Base-by-base conservation (phyloP, 169 alveolate genomes). In the Plasmodium coatneyi region DNA sequence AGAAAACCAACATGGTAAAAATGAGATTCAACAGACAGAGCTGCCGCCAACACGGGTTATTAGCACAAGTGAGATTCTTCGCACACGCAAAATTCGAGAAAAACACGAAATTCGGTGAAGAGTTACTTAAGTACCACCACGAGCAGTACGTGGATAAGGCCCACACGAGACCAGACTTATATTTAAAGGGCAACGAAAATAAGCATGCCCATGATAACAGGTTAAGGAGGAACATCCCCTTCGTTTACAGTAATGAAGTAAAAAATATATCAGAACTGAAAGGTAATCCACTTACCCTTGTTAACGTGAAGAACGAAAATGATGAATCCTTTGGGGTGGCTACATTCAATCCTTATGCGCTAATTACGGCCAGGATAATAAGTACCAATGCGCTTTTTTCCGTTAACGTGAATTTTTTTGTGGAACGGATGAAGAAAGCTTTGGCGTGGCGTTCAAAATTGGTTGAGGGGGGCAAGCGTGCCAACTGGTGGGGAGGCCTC, bases 91-190 rank as follows among this genome's bases (percentile, higher is more conserved):
- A 74, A 16, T 86, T 41, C 66, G 72, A 78, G 43, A 87, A 87
- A 87, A 87, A 87, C 72, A 87, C 89, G 78, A 87, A 87, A 87
- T 87, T 87, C 78, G 80, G 71, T 28, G 93, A 87, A 34, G 93
- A 87, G 14, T 71, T 87, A 28, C 80, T 78, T 41, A 87, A 87
- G 80, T 87, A 87, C 71, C 93, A 87, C 49, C n/a, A 87, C 49
- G 89, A 87, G 19, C 83, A 25, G 39, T 87, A 87, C 80, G 49
- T 87, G 30, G 93, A 87, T 60, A 39, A 80, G 70, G 89, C 36
- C 41, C 80, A 79, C 46, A 14, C 5, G 46, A 87, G 93, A n/a
- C 93, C 93, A 25, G 36, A n/a, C 71, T 76, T 87, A 56, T 78
- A 78, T 60, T 60, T 87, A 30, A 87, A 87, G 46, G 84, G 41